Conservation (phyloP, 2,329 filamentous ascomycete species). For the Trichoderma lentiforme region DNA sequence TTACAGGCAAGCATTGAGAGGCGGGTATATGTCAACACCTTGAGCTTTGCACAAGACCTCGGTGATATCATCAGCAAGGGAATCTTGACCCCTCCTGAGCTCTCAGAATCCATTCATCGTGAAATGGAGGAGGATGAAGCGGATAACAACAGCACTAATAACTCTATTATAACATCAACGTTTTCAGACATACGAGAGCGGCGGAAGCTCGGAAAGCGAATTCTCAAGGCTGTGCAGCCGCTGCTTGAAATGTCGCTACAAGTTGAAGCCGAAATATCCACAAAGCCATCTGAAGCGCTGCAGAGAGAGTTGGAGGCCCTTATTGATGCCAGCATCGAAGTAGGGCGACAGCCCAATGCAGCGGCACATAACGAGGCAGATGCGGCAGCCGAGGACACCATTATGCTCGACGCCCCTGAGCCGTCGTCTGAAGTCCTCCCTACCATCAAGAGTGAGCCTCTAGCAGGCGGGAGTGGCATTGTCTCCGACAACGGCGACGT, state of each 20-base stretch:
- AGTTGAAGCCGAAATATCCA: conserved; percentile 77
- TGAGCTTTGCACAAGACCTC: conserved; percentile 56
- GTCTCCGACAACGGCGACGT: conserved; percentile 32
- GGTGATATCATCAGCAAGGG: conserved; percentile 51
- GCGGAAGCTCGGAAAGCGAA: conserved; percentile 82
- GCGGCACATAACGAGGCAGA: conserved; percentile 37
- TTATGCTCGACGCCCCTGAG: conserved; percentile 50
- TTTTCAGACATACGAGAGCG: conserved; percentile 73
- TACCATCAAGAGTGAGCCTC: conserved; percentile 28
- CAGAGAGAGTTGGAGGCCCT: conserved; percentile 71
- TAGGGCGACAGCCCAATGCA: conserved; percentile 41
- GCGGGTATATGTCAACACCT: conserved; percentile 56
- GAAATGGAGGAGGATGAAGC: conserved; percentile 35
- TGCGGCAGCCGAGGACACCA: conserved; percentile 43
- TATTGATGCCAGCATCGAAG: conserved; percentile 64
- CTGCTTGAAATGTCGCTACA: conserved; percentile 70
- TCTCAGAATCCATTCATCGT: conserved; percentile 26
- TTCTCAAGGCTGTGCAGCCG: conserved; percentile 78
- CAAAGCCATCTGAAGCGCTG: conserved; percentile 66
- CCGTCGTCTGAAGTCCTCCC: conserved; percentile 47
- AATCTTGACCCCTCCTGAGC: conserved; percentile 44
- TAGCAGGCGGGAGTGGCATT: background rate
- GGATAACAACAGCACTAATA: conserved; percentile 33
- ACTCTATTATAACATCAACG: conserved; percentile 48
- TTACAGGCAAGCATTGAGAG: conserved; percentile 52